Base-by-base conservation (phyloP, 1,139 yeast genomes). In the Kluyveromyces sp. region DNA sequence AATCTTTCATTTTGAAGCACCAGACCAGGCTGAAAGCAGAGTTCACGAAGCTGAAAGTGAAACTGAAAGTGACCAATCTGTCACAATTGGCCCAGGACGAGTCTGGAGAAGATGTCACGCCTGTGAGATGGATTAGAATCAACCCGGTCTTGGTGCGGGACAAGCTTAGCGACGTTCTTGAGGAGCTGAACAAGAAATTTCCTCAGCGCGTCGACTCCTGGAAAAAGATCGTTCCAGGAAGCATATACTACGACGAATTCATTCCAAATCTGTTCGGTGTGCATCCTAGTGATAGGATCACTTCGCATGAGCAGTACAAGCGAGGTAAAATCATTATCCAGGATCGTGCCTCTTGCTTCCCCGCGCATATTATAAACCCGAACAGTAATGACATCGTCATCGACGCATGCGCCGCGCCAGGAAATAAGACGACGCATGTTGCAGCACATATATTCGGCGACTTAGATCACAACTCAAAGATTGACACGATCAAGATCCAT, bases 391-490 rank as follows among this genome's bases (percentile, higher is more conserved):
- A 73, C 46, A 66, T 71, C 40, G 77, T 88, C 6, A 84, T 92
- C 36, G 99, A 92, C 65, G 85, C 96, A 0, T 89, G 97, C 66
- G 88, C 98, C 2, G 98, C 99, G 0, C 99, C 99, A 1, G 99
- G 99, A 4, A 92, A 92, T 64, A 94, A 92, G 62, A 92, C 99
- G 0, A 86, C 97, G 0, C 97, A 89, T 65, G 69, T 83, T 25
- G 96, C 97, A 0, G 76, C 94, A 1, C 67, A 77, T 59, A 61
- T 70, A 49, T 59, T 62, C 48, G 45, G 46, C 4, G 46, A 51
- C 2, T 45, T 47, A 0, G 50, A 53, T 11, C 48, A 6, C 6
- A 22, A 22, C 6, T 22, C 51, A 2, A 45, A 36, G 3, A 45
- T 41, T 2, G 49, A 47, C n/a, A 37, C 36, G 2, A 48, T 49